Conservation (phyloP, 2,329 filamentous ascomycete genomes). For the Colletotrichum filicis region DNA sequence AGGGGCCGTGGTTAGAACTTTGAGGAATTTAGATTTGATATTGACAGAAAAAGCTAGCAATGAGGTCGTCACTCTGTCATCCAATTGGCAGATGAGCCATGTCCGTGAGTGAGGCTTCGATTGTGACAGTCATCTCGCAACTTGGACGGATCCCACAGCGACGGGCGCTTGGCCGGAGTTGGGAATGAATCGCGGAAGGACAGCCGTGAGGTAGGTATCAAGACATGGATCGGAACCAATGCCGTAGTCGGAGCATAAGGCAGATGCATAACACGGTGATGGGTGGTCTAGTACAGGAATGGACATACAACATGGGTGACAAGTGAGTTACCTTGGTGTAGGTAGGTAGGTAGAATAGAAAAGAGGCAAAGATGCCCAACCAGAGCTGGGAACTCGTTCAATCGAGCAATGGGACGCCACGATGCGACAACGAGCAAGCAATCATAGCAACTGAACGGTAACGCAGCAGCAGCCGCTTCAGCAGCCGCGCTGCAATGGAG, state of each 20-base stretch:
- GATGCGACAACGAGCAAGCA: not conserved
- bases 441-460: not conserved
- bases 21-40: not conserved
- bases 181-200: not conserved
- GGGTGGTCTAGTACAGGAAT: too few relatives aligned
- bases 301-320: too few relatives aligned
- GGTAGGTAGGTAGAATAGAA: too few relatives aligned
- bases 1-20: not conserved
- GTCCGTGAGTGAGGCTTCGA: not conserved
- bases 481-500: not conserved
- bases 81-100: not conserved
- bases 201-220: not conserved
- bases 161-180: not conserved
- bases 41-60: not conserved
- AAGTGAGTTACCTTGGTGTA: not conserved
- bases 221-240: not conserved
- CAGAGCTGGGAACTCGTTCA: not conserved
- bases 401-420: not conserved
- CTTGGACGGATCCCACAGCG: not conserved
- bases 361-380: too few relatives aligned
- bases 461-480: not conserved
- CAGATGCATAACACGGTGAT: not conserved
- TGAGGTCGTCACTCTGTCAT: not conserved
- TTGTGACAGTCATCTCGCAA: constrained; percentile 4
- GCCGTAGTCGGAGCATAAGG: not conserved